Evolutionary conservation across 2,329 filamentous ascomycete genomes (phyloP).

Genomic region (Cercospora citrullina): DNA sequence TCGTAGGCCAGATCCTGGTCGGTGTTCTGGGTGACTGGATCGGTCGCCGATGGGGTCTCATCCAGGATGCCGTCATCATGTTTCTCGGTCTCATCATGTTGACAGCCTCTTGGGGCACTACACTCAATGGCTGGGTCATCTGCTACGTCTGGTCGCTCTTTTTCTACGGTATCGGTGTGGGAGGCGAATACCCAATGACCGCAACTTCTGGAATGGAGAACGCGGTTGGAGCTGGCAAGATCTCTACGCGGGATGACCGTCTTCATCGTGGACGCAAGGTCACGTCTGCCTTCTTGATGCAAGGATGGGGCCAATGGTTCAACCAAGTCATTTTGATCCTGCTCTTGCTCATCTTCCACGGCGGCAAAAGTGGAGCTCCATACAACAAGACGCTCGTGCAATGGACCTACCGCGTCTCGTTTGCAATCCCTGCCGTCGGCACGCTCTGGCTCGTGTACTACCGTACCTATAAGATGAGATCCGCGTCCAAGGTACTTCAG

Average conservation of each 20-base stretch:
- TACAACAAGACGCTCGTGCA: slow-evolving; percentile 78
- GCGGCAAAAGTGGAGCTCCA: slow-evolving; percentile 70
- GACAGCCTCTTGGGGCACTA: slow-evolving; percentile 84
- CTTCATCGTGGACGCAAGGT: slow-evolving; percentile 95
- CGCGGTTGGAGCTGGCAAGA: slow-evolving; percentile 76
- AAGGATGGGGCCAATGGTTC: slow-evolving; percentile 94
- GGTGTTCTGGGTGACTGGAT: slow-evolving; percentile 79
- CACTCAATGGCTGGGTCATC: slow-evolving; percentile 90
- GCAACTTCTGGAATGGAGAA: slow-evolving; percentile 84
- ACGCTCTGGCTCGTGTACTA: slow-evolving; percentile 96
- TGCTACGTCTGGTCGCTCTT: slow-evolving; percentile 95
- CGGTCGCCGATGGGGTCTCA: slow-evolving; percentile 90
- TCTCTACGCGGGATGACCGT: slow-evolving; percentile 89
- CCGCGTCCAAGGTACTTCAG: slow-evolving; percentile 78
- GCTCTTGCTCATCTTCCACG: slow-evolving; percentile 84
- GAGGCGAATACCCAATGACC: slow-evolving; percentile 95
- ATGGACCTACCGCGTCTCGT: slow-evolving; percentile 89
- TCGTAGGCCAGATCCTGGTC: slow-evolving; percentile 85
- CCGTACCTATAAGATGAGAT: slow-evolving; percentile 90
- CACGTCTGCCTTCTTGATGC: slow-evolving; percentile 95
- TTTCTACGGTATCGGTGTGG: slow-evolving; percentile 74
- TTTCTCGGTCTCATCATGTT: slow-evolving; percentile 89
- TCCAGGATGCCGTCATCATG: slow-evolving; percentile 95
- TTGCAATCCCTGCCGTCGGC: slow-evolving; percentile 84
- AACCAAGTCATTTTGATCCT: slow-evolving; percentile 91